Percentiles rank a stretch among this genome's conserved stretches.
Evolutionary conservation across 225 moss, liverwort and hornwort species (phyloP).

Genomic region (Asterella californica): DNA sequence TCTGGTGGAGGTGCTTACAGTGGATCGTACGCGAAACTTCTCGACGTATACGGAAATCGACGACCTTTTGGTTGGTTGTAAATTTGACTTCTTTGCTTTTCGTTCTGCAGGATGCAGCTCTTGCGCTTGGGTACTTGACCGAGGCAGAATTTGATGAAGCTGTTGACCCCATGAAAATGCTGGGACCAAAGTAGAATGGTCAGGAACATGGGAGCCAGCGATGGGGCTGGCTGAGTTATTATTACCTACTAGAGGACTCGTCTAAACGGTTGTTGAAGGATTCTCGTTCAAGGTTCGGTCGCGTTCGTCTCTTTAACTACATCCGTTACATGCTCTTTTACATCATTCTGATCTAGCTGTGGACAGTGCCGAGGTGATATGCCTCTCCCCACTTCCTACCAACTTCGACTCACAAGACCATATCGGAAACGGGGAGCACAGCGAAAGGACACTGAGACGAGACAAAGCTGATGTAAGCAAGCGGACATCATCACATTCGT

Average conservation of each 20-base stretch:
- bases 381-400: background rate
- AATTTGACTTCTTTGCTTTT: background rate
- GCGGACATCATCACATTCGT: too few relatives aligned
- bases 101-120: conserved; percentile 59
- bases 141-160: conserved; percentile 72
- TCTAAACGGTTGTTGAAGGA: background rate
- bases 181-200: conserved; percentile 44
- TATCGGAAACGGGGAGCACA: background rate
- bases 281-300: background rate
- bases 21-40: background rate
- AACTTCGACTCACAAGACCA: background rate
- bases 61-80: background rate
- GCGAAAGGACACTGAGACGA: background rate
- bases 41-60: too few relatives aligned
- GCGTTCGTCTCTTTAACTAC: background rate
- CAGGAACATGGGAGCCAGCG: background rate
- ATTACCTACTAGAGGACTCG: background rate
- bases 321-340: background rate
- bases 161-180: conserved; percentile 86
- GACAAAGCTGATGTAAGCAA: background rate
- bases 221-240: background rate
- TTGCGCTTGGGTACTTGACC: conserved; percentile 67
- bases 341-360: background rate
- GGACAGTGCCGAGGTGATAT: background rate
- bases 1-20: too few relatives aligned